Evolutionary conservation across 2,329 filamentous ascomycete species (phyloP), one percentile per base, ranked within the genome.

Genomic region (Scedosporium boydii): DNA sequence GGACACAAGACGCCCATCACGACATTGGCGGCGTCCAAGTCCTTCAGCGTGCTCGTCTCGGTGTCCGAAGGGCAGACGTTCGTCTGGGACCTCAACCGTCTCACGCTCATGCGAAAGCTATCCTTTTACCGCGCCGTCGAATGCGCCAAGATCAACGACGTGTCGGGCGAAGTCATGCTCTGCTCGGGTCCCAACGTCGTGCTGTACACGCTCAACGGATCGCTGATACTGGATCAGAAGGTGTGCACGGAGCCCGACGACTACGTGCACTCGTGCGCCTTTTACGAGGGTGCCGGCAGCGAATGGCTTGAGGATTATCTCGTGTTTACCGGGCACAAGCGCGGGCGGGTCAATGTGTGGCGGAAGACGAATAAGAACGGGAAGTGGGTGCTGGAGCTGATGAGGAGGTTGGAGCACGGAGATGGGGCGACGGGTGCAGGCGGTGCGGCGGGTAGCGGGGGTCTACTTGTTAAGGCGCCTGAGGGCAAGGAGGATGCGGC

Each of bases 41-140:
- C 91, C 0, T 96, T 97, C 73, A 93, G 91, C 70, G 90, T 92
- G 0, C 85, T 99, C 60, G 81, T 98, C 3, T 96, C 92, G 1
- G 88, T 90, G 1, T 82, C 82, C 0, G 91, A 96, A 69, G 93
- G 93, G 0, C 87, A 90, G 46, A 87, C 93, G 10, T 87, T 96
- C 69, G 79, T 98, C 3, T 99, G 95, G 95, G 95, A 98, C 72
- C 81, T 99, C 3, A 99, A 98, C 73, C 86, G 91, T 16, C 84
- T 92, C 12, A 89, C 91, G 60, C 96, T 96, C 69, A 87, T 98
- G 5, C 85, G 91, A 55, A 88, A 86, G 73, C 78, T 93, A 23
- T 86, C 86, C 0, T 73, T 80, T 16, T 79, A 80, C 3, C 80
- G 83, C 4, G 75, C 80, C 0, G 78, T 84, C 1, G 85, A 96